phyloP scores from a whole-genome alignment of 805 yeast genomes.

The Starmera dryadoides region DNA sequence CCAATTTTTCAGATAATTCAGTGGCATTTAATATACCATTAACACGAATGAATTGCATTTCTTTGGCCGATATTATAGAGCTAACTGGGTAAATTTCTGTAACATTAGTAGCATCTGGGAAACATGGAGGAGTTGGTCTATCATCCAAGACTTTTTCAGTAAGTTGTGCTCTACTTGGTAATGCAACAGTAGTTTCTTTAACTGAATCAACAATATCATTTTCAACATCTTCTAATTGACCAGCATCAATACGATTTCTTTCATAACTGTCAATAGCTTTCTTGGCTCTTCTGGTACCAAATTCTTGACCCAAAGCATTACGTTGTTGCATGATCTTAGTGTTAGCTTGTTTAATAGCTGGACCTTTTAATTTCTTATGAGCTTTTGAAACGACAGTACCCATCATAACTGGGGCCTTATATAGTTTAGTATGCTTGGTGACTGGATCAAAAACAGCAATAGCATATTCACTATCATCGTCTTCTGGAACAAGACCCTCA shows the following conservation, averaged over 20 bases:
- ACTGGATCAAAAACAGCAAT: slow-evolving; percentile 73
- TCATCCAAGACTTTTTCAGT: slow-evolving; percentile 49
- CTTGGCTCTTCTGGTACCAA: slow-evolving; percentile 95
- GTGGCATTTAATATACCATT: slow-evolving; percentile 51
- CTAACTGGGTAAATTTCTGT: slow-evolving; percentile 76
- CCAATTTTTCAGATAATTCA: slow-evolving; percentile 42
- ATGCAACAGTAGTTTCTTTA: slow-evolving; percentile 54
- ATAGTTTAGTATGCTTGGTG: slow-evolving; percentile 56
- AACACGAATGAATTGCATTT: slow-evolving; percentile 57
- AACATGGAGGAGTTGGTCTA: slow-evolving; percentile 77
- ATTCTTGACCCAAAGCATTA: slow-evolving; percentile 86
- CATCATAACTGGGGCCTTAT: slow-evolving; percentile 54
- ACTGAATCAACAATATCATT: slow-evolving; percentile 79
- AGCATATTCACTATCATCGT: slow-evolving; percentile 42
- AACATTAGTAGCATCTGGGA: slow-evolving; percentile 73
- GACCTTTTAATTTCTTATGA: slow-evolving; percentile 50
- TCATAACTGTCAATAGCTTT: slow-evolving; percentile 77
- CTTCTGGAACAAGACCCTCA: slow-evolving; percentile 44
- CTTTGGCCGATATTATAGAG: slow-evolving; percentile 62
- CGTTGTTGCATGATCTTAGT: slow-evolving; percentile 51
- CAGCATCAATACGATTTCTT: slow-evolving; percentile 83
- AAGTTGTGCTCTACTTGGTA: slow-evolving; percentile 69
- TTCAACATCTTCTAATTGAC: slow-evolving; percentile 65
- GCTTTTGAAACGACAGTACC: slow-evolving; percentile 58
- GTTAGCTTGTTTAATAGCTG: slow-evolving; percentile 52